Evolutionary conservation across 768 basidiomycete genomes (phyloP), one percentile per base, ranked within the genome.

Genomic region (Agaricus sinodeliciosus): DNA sequence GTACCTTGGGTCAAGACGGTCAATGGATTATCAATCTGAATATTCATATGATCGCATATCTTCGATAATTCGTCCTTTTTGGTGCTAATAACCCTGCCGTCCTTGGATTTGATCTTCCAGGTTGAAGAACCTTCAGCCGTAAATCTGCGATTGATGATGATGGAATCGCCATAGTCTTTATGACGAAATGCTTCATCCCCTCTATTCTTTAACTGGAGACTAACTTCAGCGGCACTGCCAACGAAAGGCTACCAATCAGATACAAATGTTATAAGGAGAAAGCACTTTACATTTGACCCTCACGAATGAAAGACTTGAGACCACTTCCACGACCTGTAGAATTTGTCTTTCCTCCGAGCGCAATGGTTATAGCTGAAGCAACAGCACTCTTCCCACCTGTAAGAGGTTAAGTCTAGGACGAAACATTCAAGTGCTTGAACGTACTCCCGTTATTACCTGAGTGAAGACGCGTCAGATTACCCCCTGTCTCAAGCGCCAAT

Each of bases 21-120:
- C 82, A 97, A 84, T 1, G 94, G 95, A 62, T 94, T 94, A 64
- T 96, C 93, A 55, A 96, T 90, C 64, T 95, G 93, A 51, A 99
- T 90, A 60, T 93, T 93, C 87, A 96, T 95, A 58, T 93, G 87
- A 63, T 95, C 91, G 60, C 87, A 87, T 46, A 99, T 97, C 1
- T 85, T 81, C 15, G 87, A 78, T 9, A 99, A 68, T 62, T 97
- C 94, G 9, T 91, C 85, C 58, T 83, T 82, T 71, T 90, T 93
- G 12, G 73, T 84, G 31, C 84, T 85, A 54, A 96, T 68, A 9
- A 82, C 63, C 58, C 75, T 78, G 35, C 80, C 82, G 19, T 85
- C 80, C 61, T 76, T 81, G 58, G 69, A 77, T 71, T 79, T 85
- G 64, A 98, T 90, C 66, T 86, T 92, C 85, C 93, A 98, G 0